These are phyloP conservation scores for Aspergillus pseudoterreus DNA, from an alignment of 2,329 filamentous ascomycete species.

Conservation along the genomic window DNA sequence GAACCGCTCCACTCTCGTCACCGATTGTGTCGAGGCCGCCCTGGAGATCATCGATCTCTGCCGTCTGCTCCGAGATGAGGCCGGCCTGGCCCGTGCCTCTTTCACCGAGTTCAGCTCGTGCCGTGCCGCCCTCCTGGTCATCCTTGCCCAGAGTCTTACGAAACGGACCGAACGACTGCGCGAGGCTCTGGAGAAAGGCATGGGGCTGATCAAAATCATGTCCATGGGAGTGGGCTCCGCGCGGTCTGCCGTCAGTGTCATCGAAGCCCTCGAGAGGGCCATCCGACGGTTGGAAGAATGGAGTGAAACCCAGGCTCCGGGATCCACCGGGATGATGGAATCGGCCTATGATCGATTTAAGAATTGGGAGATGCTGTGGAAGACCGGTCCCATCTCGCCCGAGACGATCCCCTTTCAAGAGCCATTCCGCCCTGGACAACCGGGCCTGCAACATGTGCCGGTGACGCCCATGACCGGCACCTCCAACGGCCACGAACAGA, in stretches of 20 bases:
- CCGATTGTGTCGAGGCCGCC: constrained; percentile 52
- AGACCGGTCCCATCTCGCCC: constrained; percentile 36
- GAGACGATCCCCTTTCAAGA: constrained; percentile 25
- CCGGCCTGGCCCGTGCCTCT: constrained; percentile 52
- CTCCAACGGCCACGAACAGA: constrained; percentile 12
- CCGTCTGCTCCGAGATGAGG: constrained; percentile 47
- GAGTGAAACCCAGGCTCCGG: constrained; percentile 31
- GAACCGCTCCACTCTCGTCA: constrained; percentile 41
- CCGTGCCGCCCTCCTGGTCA: constrained; percentile 52
- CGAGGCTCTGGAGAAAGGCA: constrained; percentile 47
- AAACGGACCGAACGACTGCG: constrained; percentile 42
- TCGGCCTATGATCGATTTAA: constrained; percentile 52
- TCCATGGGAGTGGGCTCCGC: constrained; percentile 52
- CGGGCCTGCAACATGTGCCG: constrained; percentile 14
- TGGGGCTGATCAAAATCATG: constrained; percentile 52
- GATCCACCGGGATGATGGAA: constrained; percentile 34
- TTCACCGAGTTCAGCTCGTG: constrained; percentile 57
- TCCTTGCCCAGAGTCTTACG: constrained; percentile 38
- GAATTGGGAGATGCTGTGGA: constrained; percentile 52
- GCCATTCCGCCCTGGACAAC: constrained; percentile 7
- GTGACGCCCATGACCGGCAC: constrained; percentile 20
- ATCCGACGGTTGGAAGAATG: constrained; percentile 45
- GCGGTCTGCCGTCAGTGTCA: constrained; percentile 51
- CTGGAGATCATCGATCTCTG: constrained; percentile 51
- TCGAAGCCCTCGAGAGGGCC: constrained; percentile 51